phyloP scores from a whole-genome alignment of 345 rosid species.

The Crucihimalaya himalaica region DNA sequence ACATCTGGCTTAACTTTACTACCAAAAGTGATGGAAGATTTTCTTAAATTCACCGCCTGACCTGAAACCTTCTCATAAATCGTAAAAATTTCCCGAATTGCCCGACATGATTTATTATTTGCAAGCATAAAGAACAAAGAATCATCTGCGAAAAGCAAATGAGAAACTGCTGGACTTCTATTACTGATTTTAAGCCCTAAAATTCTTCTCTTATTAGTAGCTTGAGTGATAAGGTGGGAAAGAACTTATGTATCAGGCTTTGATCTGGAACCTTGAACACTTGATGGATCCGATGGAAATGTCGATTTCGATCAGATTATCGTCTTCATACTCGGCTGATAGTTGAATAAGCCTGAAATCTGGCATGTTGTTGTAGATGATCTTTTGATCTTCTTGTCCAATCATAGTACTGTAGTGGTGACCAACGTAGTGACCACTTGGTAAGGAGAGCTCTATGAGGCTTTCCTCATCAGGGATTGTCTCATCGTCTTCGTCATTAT shows the following conservation, averaged over 20 bases:
- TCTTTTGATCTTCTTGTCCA: conserved; percentile 20
- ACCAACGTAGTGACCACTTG: conserved; percentile 59
- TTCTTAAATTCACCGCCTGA: too few species aligned
- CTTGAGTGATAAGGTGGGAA: too few species aligned
- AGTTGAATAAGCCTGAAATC: conserved; percentile 53
- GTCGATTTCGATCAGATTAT: conserved; percentile 86
- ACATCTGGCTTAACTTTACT: too few species aligned
- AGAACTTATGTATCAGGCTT: conserved; percentile 51
- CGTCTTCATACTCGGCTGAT: conserved; percentile 67
- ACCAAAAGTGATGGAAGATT: too few species aligned
- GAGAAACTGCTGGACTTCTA: too few species aligned
- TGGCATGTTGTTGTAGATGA: conserved; percentile 21
- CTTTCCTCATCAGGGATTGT: conserved; percentile 75
- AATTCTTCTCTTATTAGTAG: too few species aligned
- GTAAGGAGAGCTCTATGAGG: conserved; percentile 72
- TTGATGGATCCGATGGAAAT: conserved; percentile 79
- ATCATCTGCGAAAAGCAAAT: too few species aligned
- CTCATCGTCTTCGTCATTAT: conserved; percentile 32
- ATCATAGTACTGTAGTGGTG: conserved; percentile 16
- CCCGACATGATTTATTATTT: too few species aligned
- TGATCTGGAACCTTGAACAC: conserved; percentile 69
- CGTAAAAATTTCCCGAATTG: too few species aligned
- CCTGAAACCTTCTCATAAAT: too few species aligned
- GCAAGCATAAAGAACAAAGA: too few species aligned
- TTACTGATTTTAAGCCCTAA: too few species aligned